phyloP scores from a whole-genome alignment of 345 rosid genomes.

The Trapa incisa region DNA sequence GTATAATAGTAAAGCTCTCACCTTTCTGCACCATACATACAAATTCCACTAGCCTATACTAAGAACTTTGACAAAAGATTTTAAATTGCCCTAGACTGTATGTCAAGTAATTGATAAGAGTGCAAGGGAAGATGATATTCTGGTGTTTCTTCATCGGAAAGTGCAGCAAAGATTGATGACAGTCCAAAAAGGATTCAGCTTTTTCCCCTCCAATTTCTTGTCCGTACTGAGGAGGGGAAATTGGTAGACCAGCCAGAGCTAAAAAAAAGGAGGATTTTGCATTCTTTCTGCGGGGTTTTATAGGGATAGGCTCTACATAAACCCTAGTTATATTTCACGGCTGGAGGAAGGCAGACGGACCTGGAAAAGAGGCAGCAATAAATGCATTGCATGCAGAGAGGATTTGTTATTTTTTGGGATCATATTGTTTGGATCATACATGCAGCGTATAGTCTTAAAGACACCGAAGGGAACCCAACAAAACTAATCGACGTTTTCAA shows the following conservation, averaged over 20 bases:
- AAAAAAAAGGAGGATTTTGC: neutral
- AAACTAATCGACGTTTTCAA: neutral
- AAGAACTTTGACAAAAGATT: neutral
- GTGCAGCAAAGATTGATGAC: neutral
- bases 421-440: too few relatives aligned
- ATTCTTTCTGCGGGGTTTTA: neutral
- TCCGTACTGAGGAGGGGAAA: neutral
- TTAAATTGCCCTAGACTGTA: neutral
- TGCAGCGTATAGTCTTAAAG: conserved; percentile 3
- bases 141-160: neutral
- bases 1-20: neutral
- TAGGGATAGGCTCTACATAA: conserved; percentile 1
- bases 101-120: neutral
- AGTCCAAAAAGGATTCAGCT: neutral
- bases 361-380: neutral
- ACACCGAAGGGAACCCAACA: neutral
- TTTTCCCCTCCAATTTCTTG: neutral
- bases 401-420: neutral
- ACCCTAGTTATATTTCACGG: neutral
- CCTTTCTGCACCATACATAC: neutral
- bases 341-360: neutral
- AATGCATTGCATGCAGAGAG: conserved; percentile 1
- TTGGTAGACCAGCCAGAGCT: neutral
- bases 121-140: neutral
- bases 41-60: neutral